phyloP scores from a whole-genome alignment of 2,329 filamentous ascomycete genomes.

The Exophiala dermatitidis region DNA sequence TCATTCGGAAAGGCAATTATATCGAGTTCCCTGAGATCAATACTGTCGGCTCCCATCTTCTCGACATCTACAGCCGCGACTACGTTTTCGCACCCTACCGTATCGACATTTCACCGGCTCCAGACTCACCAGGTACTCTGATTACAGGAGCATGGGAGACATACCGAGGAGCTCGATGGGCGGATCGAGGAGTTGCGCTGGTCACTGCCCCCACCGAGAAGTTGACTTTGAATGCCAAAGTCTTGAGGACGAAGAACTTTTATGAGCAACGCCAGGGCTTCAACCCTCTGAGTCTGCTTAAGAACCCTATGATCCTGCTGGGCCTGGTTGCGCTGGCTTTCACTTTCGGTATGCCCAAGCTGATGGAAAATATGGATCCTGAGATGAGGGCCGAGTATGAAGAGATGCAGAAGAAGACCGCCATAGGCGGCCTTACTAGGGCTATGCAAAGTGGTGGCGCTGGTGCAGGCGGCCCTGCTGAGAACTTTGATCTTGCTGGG shows the following conservation, averaged over 20 bases:
- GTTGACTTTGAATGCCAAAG: conserved; percentile 54
- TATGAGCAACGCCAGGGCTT: conserved; percentile 69
- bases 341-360: conserved; percentile 87
- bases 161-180: conserved; percentile 26
- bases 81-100: conserved; percentile 71
- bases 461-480: conserved; percentile 38
- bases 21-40: conserved; percentile 68
- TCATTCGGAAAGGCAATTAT: conserved; percentile 45
- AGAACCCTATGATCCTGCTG: conserved; percentile 96
- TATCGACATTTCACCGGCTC: conserved; percentile 56
- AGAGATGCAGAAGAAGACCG: conserved; percentile 71
- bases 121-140: conserved; percentile 36
- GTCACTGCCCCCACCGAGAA: conserved; percentile 29
- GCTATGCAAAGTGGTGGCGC: conserved; percentile 47
- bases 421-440: conserved; percentile 53
- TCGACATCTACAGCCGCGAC: conserved; percentile 68
- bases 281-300: conserved; percentile 71
- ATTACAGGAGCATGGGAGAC: conserved; percentile 23
- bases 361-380: conserved; percentile 98
- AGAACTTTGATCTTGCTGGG: conserved; percentile 60
- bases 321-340: conserved; percentile 73
- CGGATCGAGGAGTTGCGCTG: conserved; percentile 22
- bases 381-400: conserved; percentile 91
- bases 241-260: conserved; percentile 61
- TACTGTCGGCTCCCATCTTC: conserved; percentile 63